These are phyloP conservation scores for Pelargonium myrrhifolium DNA, from an alignment of 441 rosid species.

Conservation along the genomic window DNA sequence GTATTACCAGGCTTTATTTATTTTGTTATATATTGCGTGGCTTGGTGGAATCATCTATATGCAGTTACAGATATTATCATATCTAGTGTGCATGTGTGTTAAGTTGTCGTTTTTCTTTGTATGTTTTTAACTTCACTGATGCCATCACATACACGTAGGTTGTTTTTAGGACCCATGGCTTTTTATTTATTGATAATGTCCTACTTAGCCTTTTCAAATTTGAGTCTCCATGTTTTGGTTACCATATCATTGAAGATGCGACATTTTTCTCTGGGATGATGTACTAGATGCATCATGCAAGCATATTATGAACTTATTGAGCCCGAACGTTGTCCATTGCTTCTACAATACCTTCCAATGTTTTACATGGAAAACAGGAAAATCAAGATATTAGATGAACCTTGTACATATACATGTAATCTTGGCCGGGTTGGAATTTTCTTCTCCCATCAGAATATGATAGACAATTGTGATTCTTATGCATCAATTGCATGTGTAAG, in stretches of 20 bases:
- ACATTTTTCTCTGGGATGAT: background rate
- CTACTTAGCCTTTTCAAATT: background rate
- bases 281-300: too few relatives aligned
- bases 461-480: background rate
- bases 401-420: background rate
- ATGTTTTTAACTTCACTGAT: background rate
- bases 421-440: constrained; percentile 5
- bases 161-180: background rate
- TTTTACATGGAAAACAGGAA: background rate
- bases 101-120: background rate
- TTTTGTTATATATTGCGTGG: background rate
- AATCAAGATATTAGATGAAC: background rate
- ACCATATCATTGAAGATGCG: background rate
- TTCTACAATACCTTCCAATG: too few relatives aligned
- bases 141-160: background rate
- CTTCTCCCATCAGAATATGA: background rate
- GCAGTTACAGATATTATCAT: background rate
- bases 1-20: background rate
- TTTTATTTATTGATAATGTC: background rate
- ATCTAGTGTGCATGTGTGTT: background rate
- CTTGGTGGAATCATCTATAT: background rate
- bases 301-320: too few relatives aligned
- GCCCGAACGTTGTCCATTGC: too few relatives aligned
- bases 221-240: background rate
- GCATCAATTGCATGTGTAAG: constrained; percentile 4